Conservation (phyloP, 148 eudicot species). For the Rhododendron mucronatum region DNA sequence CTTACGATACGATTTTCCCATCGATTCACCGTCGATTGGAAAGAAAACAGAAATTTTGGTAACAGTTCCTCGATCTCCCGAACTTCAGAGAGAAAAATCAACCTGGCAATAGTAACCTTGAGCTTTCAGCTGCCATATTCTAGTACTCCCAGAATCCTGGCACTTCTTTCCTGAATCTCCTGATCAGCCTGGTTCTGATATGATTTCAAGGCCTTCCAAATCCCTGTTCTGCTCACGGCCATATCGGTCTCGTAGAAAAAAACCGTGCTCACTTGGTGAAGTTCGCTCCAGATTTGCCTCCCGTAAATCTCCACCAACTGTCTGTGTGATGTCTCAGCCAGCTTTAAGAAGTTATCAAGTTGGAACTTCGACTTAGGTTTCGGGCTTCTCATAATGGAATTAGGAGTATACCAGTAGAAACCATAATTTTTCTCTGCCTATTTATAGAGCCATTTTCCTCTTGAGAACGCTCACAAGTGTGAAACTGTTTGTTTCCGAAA, state of each 20-base stretch:
- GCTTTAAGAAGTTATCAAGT: conserved; percentile 51
- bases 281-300: conserved; percentile 90
- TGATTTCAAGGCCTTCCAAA: conserved; percentile 28
- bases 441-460: too few species aligned
- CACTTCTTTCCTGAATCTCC: conserved; percentile 10
- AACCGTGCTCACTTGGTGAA: conserved; percentile 52
- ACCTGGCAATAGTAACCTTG: conserved; percentile 19
- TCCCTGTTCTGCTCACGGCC: conserved; percentile 25
- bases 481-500: too few species aligned
- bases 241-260: conserved; percentile 37
- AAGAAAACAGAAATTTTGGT: too few species aligned
- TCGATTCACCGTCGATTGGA: too few species aligned
- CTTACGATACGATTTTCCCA: too few species aligned
- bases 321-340: conserved; percentile 72
- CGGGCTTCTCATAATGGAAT: conserved; percentile 7
- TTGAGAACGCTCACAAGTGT: too few species aligned
- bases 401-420: background rate
- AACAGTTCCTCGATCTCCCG: conserved; percentile 8
- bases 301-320: conserved; percentile 92
- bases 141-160: conserved; percentile 17
- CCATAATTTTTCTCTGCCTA: too few species aligned
- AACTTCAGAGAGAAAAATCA: conserved; percentile 14
- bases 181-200: conserved; percentile 13
- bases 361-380: conserved; percentile 30
- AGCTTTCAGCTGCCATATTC: conserved; percentile 21